Evolutionary conservation across 768 basidiomycete genomes (phyloP).

Genomic region (Pholiota molesta): DNA sequence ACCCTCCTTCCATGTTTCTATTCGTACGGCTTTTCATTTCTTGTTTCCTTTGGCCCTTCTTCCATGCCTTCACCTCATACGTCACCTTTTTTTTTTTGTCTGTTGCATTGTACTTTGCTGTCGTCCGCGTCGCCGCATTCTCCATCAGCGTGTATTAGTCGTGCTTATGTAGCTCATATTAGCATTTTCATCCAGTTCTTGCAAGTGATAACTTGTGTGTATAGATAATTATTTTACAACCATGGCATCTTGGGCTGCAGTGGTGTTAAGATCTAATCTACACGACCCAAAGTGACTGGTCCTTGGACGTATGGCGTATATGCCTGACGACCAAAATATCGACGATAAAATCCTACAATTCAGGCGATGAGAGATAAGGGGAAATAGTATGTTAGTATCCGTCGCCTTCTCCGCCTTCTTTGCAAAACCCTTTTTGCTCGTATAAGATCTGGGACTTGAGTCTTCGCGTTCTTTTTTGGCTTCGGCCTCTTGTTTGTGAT

Average conservation of each 20-base stretch:
- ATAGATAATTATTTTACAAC: conserved; percentile 16
- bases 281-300: neutral
- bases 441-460: conserved; percentile 80
- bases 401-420: conserved; percentile 95
- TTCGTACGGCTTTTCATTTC: conserved; percentile 3
- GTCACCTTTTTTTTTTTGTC: neutral
- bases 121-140: neutral
- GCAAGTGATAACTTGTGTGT: conserved; percentile 19
- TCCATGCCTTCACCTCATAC: neutral
- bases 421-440: conserved; percentile 88
- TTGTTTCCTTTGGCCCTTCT: conserved; percentile 10
- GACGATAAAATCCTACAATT: conserved; percentile 8
- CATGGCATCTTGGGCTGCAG: neutral
- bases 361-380: neutral
- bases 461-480: conserved; percentile 82
- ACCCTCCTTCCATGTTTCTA: conserved; percentile 1
- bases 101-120: neutral
- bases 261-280: conserved; percentile 1
- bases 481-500: conserved; percentile 75
- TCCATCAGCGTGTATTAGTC: conserved; percentile 12
- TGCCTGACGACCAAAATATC: conserved; percentile 1
- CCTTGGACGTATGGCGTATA: neutral
- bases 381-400: conserved; percentile 61
- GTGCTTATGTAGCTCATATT: conserved; percentile 20
- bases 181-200: conserved; percentile 12